Percentiles rank a stretch among this genome's conserved stretches.
Evolutionary conservation across 768 basidiomycete genomes (phyloP).

Genomic region (Chalciporus piperatus): DNA sequence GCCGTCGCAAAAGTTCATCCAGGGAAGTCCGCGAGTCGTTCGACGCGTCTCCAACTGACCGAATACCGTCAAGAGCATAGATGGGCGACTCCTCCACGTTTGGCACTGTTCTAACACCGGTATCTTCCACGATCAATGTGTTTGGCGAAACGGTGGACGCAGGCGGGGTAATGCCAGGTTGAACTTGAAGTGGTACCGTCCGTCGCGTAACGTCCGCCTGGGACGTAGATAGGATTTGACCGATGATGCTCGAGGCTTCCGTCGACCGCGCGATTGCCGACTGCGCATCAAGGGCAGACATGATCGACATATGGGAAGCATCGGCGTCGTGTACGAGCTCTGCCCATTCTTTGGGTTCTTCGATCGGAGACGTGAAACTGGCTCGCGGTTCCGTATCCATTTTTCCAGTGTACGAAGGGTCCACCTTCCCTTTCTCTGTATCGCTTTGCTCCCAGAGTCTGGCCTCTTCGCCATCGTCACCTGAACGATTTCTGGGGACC

Average conservation of each 20-base stretch:
- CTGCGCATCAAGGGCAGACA: slow-evolving; percentile 9
- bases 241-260: slow-evolving; percentile 6
- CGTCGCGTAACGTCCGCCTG: background rate
- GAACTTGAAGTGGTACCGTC: slow-evolving; percentile 1
- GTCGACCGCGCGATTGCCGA: slow-evolving; percentile 4
- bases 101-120: background rate
- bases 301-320: background rate
- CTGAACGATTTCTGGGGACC: slow-evolving; percentile 26
- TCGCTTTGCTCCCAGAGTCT: slow-evolving; percentile 33
- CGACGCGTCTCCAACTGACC: slow-evolving; percentile 3
- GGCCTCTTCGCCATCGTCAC: slow-evolving; percentile 24
- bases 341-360: slow-evolving; percentile 7
- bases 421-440: slow-evolving; percentile 27
- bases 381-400: background rate
- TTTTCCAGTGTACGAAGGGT: slow-evolving; percentile 4
- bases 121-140: background rate
- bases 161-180: background rate
- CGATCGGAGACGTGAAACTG: slow-evolving; percentile 4
- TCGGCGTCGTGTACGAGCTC: slow-evolving; percentile 7
- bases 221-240: background rate
- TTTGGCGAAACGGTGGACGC: background rate
- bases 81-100: slow-evolving; percentile 37
- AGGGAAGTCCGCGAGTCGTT: slow-evolving; percentile 36
- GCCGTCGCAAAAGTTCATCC: slow-evolving; percentile 55
- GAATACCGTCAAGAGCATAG: slow-evolving; percentile 43